These are phyloP conservation scores for Przewalskia tangutica DNA, from an alignment of 257 asterid genomes.

Conservation along the genomic window DNA sequence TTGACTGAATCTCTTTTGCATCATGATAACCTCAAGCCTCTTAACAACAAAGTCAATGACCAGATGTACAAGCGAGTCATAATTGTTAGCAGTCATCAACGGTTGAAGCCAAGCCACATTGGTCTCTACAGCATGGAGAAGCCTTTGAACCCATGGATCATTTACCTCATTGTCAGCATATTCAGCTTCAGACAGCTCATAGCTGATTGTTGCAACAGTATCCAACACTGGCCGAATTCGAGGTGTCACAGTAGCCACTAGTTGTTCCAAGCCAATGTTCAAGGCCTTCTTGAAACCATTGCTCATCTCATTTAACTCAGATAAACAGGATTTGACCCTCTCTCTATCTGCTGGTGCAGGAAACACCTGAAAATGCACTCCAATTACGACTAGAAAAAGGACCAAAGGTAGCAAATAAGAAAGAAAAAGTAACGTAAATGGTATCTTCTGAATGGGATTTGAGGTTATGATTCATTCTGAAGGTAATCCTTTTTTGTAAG, in stretches of 20 bases:
- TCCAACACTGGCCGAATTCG: constrained; percentile 80
- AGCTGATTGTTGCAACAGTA: constrained; percentile 79
- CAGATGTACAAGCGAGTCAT: constrained; percentile 63
- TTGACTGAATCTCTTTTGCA: constrained; percentile 94
- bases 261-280: constrained; percentile 72
- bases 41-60: constrained; percentile 75
- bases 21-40: constrained; percentile 91
- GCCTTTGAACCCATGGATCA: constrained; percentile 98
- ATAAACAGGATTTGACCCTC: constrained; percentile 76
- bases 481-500: not conserved
- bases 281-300: constrained; percentile 65
- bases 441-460: not conserved
- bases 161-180: constrained; percentile 94
- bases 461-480: not conserved
- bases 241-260: constrained; percentile 63
- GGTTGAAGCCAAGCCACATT: constrained; percentile 90
- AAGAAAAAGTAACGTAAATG: not conserved
- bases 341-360: constrained; percentile 76
- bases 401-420: not conserved
- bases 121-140: constrained; percentile 80
- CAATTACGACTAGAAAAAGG: not conserved
- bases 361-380: constrained; percentile 44
- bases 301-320: constrained; percentile 83
- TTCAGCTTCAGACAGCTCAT: constrained; percentile 83
- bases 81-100: constrained; percentile 69